Percentiles rank a stretch among this genome's conserved stretches.
These are phyloP conservation scores for Eucalyptus marginata DNA, from an alignment of 345 rosid species.

Conservation along the genomic window DNA sequence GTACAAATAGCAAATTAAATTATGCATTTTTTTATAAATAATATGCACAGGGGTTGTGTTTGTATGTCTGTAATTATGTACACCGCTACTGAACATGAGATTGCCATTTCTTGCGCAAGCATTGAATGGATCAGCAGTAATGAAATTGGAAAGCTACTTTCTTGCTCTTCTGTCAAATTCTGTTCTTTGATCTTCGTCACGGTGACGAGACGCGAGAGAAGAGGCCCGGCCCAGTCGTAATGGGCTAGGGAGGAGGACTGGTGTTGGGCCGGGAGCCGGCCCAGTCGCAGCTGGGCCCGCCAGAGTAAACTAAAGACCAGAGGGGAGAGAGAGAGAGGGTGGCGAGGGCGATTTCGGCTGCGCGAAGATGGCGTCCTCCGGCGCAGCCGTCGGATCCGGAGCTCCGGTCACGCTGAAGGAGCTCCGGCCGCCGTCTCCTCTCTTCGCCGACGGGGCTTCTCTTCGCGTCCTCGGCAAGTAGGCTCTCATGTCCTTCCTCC, in stretches of 20 bases:
- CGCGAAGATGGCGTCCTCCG: slow-evolving; percentile 15
- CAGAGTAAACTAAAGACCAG: neutral
- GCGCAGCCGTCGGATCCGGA: slow-evolving; percentile 24
- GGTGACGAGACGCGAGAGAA: neutral
- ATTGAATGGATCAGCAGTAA: neutral
- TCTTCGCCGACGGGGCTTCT: slow-evolving; percentile 47
- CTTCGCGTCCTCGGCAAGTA: slow-evolving; percentile 63
- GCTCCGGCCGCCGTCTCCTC: slow-evolving; percentile 40
- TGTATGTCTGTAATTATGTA: neutral
- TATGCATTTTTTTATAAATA: neutral
- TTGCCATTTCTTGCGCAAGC: neutral
- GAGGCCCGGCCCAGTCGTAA: no score
- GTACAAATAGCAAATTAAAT: neutral
- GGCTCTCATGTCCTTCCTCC: neutral
- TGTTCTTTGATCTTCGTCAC: neutral
- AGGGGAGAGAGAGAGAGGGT: rapidly evolving
- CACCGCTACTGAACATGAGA: no score
- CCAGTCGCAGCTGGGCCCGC: neutral
- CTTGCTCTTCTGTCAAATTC: neutral
- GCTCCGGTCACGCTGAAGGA: slow-evolving; percentile 38
- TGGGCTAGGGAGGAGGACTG: no score
- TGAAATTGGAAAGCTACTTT: neutral
- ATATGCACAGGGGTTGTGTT: neutral
- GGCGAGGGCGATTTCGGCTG: neutral
- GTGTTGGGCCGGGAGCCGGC: neutral